phyloP scores from a whole-genome alignment of 306 rosid genomes.

The Crataegus laevigata region DNA sequence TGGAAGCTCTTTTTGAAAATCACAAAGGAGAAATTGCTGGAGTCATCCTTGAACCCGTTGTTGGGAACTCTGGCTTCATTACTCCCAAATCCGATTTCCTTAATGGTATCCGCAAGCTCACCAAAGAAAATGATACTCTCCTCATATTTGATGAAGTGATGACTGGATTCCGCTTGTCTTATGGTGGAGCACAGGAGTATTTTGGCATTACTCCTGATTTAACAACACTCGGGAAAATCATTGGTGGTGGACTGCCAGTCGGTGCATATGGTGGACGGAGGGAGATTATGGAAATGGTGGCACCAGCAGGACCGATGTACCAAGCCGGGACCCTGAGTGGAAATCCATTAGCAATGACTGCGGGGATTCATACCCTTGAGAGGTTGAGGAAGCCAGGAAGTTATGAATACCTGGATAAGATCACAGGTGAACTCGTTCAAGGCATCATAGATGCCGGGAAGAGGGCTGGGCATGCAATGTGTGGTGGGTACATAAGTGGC shows the following conservation, averaged over 20 bases:
- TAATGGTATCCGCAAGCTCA: slow-evolving; percentile 52
- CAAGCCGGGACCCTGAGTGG: slow-evolving; percentile 96
- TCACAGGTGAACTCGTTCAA: slow-evolving; percentile 65
- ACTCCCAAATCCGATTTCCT: slow-evolving; percentile 66
- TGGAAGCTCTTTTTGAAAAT: slow-evolving; percentile 56
- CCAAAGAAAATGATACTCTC: slow-evolving; percentile 60
- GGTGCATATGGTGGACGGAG: slow-evolving; percentile 95
- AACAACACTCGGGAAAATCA: slow-evolving; percentile 85
- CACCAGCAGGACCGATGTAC: slow-evolving; percentile 96
- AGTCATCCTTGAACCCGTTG: slow-evolving; percentile 84
- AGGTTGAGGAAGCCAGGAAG: slow-evolving; percentile 74
- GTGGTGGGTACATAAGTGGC: slow-evolving; percentile 81
- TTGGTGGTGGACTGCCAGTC: slow-evolving; percentile 92
- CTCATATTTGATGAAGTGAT: slow-evolving; percentile 90
- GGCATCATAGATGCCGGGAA: slow-evolving; percentile 76
- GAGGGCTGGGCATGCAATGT: slow-evolving; percentile 82
- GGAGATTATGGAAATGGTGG: slow-evolving; percentile 94
- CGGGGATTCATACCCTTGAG: slow-evolving; percentile 83
- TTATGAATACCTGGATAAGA: slow-evolving; percentile 61
- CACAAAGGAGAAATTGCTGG: slow-evolving; percentile 70
- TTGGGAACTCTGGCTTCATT: slow-evolving; percentile 87
- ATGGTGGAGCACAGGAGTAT: slow-evolving; percentile 94
- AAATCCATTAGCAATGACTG: slow-evolving; percentile 97
- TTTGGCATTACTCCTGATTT: slow-evolving; percentile 80
- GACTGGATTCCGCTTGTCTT: slow-evolving; percentile 93